Evolutionary conservation across 1,284 basidiomycete species (phyloP), one percentile per base, ranked within the genome.

Genomic region (Entoloma clypeatum): DNA sequence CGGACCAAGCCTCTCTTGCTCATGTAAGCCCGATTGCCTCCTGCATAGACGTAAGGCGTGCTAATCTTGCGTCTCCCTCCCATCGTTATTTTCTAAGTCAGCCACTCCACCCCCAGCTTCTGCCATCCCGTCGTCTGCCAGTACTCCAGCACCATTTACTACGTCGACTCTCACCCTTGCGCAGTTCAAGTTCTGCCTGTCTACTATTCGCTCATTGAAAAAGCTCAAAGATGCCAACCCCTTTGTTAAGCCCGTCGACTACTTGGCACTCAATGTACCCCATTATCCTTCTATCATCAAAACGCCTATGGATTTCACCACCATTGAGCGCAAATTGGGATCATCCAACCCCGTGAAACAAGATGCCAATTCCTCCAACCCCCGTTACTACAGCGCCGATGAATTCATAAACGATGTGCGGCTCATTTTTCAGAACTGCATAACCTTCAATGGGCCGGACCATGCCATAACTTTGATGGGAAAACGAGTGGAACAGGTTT

Each of bases 231-330:
- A 95, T 41, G 80, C 92, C 0, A 62, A 60, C 5, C 82, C 92
- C 1, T 99, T 99, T 68, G 65, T 88, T 39, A 72, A 72, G 40
- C 94, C 96, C 13, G 96, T 99, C 45, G 94, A 99, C 60, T 77
- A 84, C n/a, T 75, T 95, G 49, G 85, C 80, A 1, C 77, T 97
- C 50, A 84, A 83, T 53, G 88, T 99, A 47, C 96, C 93, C 9
- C 92, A 95, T 59, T 99, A 99, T 58, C 78, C 77, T 32, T 75
- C 75, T 41, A 81, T 98, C 58, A 82, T 99, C 67, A 87, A 83
- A 56, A 78, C 77, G 23, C 96, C 96, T 0, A 97, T 97, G 91
- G 96, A 99, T 62, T 77, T 99, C 36, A 76, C 81, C n/a, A 96
- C 94, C 16, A 79, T 98, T 48, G 95, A 98, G 65, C 79, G 79